Evolutionary conservation across 2,329 filamentous ascomycete species (phyloP).

Genomic region (Sporothrix luriei): DNA sequence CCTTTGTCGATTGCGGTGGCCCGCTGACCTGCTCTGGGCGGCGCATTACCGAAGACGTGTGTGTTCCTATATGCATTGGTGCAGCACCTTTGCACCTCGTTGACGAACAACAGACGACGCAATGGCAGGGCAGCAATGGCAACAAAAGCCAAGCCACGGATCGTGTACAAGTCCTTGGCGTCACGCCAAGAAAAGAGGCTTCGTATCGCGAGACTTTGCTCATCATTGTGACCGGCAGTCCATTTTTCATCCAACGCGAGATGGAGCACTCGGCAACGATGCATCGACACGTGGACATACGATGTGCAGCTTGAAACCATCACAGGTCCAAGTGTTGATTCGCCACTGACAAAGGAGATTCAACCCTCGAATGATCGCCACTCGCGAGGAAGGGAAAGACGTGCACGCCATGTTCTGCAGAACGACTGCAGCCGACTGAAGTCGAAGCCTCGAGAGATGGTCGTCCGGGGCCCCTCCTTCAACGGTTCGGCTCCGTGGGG

Average conservation of each 20-base stretch:
- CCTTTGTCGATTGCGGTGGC: too few relatives aligned
- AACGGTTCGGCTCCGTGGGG: conserved; percentile 1
- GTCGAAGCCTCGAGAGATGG: neutral
- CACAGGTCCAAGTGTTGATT: neutral
- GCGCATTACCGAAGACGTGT: neutral
- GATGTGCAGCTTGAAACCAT: neutral
- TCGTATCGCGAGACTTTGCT: neutral
- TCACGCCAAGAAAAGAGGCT: neutral
- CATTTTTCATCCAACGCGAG: neutral
- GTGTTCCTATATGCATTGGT: neutral
- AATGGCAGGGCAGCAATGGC: neutral
- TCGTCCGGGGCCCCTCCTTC: neutral
- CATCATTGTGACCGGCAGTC: neutral
- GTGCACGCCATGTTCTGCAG: neutral
- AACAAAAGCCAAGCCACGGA: neutral
- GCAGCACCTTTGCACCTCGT: neutral
- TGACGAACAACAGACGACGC: neutral
- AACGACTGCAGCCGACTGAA: neutral
- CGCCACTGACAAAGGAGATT: neutral
- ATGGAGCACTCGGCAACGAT: neutral
- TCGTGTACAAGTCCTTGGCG: neutral
- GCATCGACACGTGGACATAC: too few relatives aligned
- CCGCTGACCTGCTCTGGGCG: neutral
- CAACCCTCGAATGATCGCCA: neutral
- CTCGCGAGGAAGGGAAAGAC: neutral